Conservation (phyloP, 1,284 basidiomycete species). For the Apiotrichum siamense region DNA sequence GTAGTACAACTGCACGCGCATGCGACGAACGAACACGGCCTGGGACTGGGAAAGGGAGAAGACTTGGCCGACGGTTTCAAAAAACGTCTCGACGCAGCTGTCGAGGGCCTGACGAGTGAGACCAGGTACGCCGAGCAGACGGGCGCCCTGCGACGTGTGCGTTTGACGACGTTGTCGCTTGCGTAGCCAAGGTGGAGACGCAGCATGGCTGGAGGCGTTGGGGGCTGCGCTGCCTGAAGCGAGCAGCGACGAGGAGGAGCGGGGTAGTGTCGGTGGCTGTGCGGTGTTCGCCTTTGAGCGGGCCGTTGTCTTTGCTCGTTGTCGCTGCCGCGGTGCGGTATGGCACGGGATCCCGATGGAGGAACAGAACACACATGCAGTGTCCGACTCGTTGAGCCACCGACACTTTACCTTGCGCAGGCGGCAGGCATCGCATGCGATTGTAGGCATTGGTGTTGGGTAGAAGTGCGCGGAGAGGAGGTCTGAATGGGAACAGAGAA, state of each 20-base stretch:
- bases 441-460: no score
- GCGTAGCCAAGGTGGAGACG: no score
- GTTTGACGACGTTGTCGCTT: background rate
- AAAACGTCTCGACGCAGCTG: constrained; percentile 7
- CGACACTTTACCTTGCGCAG: constrained; percentile 9
- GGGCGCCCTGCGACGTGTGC: background rate
- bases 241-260: background rate
- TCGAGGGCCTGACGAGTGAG: constrained; percentile 7
- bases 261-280: background rate
- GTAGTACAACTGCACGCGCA: constrained; percentile 6
- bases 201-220: background rate
- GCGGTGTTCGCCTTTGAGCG: background rate
- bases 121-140: constrained; percentile 7
- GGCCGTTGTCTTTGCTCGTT: background rate
- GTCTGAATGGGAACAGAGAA: no score
- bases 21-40: background rate
- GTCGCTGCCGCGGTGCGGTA: constrained; percentile 2
- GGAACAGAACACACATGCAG: constrained; percentile 2
- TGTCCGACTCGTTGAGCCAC: background rate
- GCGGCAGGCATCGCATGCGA: constrained; percentile 9
- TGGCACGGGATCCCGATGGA: constrained; percentile 8
- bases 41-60: background rate
- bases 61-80: constrained; percentile 5
- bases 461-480: background rate
- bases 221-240: no score